Conservation (phyloP, 371 early-diverging fungal genomes). For the Nosema muscidifuracis region DNA sequence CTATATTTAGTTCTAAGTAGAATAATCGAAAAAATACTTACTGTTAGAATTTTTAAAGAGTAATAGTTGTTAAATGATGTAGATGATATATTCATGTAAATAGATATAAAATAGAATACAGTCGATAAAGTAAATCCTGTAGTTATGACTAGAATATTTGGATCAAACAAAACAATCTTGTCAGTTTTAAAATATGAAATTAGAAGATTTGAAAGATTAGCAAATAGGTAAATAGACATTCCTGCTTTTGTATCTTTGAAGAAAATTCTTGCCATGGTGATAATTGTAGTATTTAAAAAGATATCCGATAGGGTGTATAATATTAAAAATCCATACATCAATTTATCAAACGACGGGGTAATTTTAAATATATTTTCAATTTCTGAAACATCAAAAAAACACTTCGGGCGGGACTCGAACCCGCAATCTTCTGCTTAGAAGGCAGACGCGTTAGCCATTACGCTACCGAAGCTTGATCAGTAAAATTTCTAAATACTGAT, state of each 20-base stretch:
- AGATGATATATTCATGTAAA: conserved; percentile 11
- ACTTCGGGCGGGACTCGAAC: conserved; percentile 27
- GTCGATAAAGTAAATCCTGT: neutral
- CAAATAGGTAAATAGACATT: conserved; percentile 6
- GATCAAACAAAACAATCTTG: neutral
- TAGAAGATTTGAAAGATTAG: neutral
- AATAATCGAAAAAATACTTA: neutral
- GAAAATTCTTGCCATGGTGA: neutral
- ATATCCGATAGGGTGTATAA: neutral
- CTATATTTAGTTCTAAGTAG: neutral
- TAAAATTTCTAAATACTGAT: too few species aligned
- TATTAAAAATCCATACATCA: neutral
- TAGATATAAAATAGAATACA: conserved; percentile 5
- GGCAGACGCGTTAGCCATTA: conserved; percentile 32
- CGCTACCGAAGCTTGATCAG: conserved; percentile 20
- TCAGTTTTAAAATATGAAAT: neutral
- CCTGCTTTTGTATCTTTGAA: conserved; percentile 7
- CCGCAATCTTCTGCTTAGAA: conserved; percentile 32
- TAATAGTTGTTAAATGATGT: conserved; percentile 9
- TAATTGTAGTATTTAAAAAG: neutral
- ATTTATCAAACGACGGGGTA: too few species aligned
- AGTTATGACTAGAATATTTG: neutral
- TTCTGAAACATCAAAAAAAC: too few species aligned
- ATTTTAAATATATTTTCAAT: too few species aligned
- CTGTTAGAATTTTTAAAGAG: neutral